Evolutionary conservation across 129 eudicot species (phyloP), one percentile per base, ranked within the genome.

Genomic region (Pulicaria dysenterica): DNA sequence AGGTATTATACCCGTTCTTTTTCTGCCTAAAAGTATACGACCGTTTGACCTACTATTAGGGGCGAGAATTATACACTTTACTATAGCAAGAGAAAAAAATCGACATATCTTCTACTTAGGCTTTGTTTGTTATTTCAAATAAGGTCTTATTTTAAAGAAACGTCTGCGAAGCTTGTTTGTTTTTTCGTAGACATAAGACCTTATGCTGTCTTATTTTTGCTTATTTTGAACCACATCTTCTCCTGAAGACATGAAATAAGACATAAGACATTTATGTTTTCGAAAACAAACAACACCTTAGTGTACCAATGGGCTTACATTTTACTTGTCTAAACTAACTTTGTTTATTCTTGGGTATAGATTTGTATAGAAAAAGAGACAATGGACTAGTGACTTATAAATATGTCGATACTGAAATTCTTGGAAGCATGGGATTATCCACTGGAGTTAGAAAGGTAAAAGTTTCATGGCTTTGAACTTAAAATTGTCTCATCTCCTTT

Each of bases 401-500:
- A 53, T 86, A 70, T 75, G 89, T 91, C 50, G 93, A 88, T 70
- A 46, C 64, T 39, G 67, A 86, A 71, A 78, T 69, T 47, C 83
- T 88, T 78, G 82, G 81, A 67, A 91, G 78, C 79, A 81, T 91
- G 92, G 97, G 97, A 42, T 82, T 91, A 79, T 82, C 97, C 77
- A 88, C 93, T 61, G 97, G 97, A 41, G 97, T 91, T 13, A 82
- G 97, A 73, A 91, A 88, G 97, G 97, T 91, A 85, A 77, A 48
- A 31, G 11, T 16, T 45, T 13, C 11, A 14, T 15, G 9, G 55
- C 38, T 41, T 40, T 44, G 9, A 9, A 56, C 8, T 49, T 41
- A 1, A 24, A 24, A 24, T 0, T 24, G 31, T 24, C 31, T 24
- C 31, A 24, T 24, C 31, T 24, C 31, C 31, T 24, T 2, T 24